Evolutionary conservation across 225 moss, liverwort and hornwort species (phyloP).

Genomic region (Sphagnum contortum): DNA sequence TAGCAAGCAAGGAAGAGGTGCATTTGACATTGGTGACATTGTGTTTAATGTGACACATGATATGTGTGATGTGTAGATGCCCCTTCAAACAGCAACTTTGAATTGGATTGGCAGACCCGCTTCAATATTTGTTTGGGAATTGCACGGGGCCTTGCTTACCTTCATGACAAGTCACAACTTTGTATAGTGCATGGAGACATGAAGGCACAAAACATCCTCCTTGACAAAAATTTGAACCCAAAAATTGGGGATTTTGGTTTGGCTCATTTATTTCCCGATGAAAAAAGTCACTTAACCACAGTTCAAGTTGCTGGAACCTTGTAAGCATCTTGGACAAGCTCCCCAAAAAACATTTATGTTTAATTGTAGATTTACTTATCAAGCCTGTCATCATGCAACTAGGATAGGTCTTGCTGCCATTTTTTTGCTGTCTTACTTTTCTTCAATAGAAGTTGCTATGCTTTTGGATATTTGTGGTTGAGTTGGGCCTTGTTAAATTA

Average conservation of each 20-base stretch:
- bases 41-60: too few species aligned
- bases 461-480: too few species aligned
- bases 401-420: too few species aligned
- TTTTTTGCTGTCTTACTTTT: too few species aligned
- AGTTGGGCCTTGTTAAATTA: too few species aligned
- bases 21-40: too few species aligned
- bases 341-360: too few species aligned
- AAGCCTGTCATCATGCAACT: too few species aligned
- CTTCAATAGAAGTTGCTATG: too few species aligned
- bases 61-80: too few species aligned
- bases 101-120: conserved; percentile 10
- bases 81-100: background rate
- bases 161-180: conserved; percentile 19
- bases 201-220: conserved; percentile 15
- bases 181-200: conserved; percentile 24
- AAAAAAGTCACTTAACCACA: background rate
- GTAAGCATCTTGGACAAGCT: conserved; percentile 4
- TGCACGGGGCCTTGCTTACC: conserved; percentile 20
- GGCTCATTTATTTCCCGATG: conserved; percentile 1
- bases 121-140: conserved; percentile 16
- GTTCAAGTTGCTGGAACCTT: conserved; percentile 13
- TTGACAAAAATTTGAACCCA: conserved; percentile 14
- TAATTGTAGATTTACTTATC: too few species aligned
- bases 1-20: too few species aligned
- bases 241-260: conserved; percentile 28